phyloP scores from a whole-genome alignment of 2,329 filamentous ascomycete species.

The Cytospora leucostoma region DNA sequence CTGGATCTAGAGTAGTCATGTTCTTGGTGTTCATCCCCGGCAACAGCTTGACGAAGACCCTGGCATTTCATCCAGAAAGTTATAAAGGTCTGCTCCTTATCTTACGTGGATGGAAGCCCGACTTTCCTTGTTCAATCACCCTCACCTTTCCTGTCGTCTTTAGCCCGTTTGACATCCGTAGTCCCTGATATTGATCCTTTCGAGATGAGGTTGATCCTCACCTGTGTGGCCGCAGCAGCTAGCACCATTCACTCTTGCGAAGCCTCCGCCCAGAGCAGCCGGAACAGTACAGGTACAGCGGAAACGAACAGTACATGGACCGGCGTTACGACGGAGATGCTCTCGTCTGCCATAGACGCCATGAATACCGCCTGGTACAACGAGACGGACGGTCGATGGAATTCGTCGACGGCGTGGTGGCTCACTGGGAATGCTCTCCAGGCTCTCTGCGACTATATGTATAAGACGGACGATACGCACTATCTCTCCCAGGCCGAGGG shows the following conservation, averaged over 20 bases:
- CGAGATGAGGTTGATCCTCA: neutral
- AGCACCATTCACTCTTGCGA: neutral
- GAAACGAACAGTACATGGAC: constrained; percentile 9
- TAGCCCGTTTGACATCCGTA: neutral
- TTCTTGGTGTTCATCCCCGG: too few species aligned
- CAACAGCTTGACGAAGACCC: neutral
- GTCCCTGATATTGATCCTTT: neutral
- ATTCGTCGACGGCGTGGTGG: constrained; percentile 41
- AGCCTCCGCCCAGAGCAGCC: neutral
- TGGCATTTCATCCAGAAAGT: neutral
- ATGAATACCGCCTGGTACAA: constrained; percentile 41
- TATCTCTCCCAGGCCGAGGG: constrained; percentile 36
- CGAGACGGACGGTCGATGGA: constrained; percentile 39
- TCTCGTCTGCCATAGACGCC: constrained; percentile 35
- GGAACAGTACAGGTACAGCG: neutral
- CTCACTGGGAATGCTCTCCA: constrained; percentile 42
- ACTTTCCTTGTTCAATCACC: neutral
- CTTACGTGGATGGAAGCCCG: neutral
- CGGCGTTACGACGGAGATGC: constrained; percentile 5
- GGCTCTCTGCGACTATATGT: constrained; percentile 41
- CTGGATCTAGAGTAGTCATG: neutral
- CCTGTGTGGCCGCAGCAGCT: neutral
- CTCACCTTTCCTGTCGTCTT: neutral
- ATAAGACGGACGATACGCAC: constrained; percentile 33
- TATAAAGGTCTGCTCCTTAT: neutral